Base-by-base conservation (phyloP, 805 yeast genomes). In the Novakomyces olei region DNA sequence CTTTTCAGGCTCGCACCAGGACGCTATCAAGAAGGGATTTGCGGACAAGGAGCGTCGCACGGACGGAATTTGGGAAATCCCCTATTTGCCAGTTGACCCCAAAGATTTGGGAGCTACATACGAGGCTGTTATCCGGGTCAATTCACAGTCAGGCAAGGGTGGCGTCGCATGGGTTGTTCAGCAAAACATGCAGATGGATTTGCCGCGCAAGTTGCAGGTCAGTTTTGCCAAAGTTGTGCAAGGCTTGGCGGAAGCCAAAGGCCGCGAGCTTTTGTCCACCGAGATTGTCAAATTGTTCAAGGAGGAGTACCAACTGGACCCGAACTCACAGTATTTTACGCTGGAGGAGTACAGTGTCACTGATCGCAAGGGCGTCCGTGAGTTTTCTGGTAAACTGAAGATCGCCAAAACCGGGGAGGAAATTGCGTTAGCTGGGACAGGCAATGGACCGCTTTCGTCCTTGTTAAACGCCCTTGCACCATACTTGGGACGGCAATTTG, bases 141-240 rank as follows among this genome's bases (percentile, higher is more conserved):
- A 77, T 54, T 76, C 88, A 8, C 91, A 77, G 55, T 67, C 78
- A 17, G 92, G 92, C 39, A 77, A 77, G 55, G 91, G 91, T 45
- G 91, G 91, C 42, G 75, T 85, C 7, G 78, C 91, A 4, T 77
- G 91, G 88, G 72, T 78, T 41, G 73, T 77, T 46, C 60, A 77
- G 47, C 63, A 78, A 41, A 65, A 67, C 41, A 61, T 78, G 51
- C 85, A 73, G 45, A 64, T 77, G 37, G 91, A 77, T 49, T 63
- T 78, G 43, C 92, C 92, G 27, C 67, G 85, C 50, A 75, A 74
- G 26, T 58, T 77, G 47, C 91, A 77, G 55, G 68, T 76, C 27
- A 74, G 72, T 26, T 77, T 73, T 49, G 73, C 83, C 19, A 65
- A 61, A 41, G 62, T 63, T 28, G 88, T 77, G 8, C 91, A 78